These are phyloP conservation scores for Rhizophora mangle DNA, from an alignment of 345 rosid genomes.

Conservation along the genomic window DNA sequence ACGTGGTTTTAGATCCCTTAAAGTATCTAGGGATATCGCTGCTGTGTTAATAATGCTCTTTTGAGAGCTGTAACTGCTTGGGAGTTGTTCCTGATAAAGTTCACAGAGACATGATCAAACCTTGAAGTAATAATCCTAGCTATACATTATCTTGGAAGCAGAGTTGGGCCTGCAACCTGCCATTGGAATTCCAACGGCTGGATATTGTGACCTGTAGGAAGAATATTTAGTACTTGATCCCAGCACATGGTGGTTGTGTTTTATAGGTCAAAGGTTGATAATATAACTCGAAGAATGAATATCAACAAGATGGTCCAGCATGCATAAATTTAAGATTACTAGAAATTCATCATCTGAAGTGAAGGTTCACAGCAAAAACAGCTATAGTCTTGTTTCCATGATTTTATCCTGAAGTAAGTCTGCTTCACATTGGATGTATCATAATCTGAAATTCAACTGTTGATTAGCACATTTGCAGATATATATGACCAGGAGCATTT, in stretches of 20 bases:
- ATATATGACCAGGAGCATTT: slow-evolving; percentile 83
- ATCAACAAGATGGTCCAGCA: no score
- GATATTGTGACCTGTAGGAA: background rate
- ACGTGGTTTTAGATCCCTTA: background rate
- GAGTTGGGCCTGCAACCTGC: background rate
- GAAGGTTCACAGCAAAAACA: background rate
- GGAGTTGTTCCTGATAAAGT: background rate
- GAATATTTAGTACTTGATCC: no score
- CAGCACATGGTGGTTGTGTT: no score
- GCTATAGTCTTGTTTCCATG: background rate
- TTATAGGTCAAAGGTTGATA: no score
- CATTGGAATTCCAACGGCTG: background rate
- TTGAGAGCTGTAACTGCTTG: no score
- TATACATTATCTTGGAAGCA: background rate
- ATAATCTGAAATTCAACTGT: slow-evolving; percentile 13
- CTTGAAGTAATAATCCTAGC: background rate
- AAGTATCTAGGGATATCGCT: background rate
- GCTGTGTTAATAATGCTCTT: background rate
- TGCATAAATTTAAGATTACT: no score
- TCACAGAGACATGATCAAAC: background rate
- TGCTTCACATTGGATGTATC: background rate
- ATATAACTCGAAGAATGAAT: no score
- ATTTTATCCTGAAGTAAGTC: slow-evolving; percentile 1
- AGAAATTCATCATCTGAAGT: background rate
- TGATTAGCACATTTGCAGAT: slow-evolving; percentile 70